phyloP scores from a whole-genome alignment of 306 rosid species.

The Calophaca sinica region DNA sequence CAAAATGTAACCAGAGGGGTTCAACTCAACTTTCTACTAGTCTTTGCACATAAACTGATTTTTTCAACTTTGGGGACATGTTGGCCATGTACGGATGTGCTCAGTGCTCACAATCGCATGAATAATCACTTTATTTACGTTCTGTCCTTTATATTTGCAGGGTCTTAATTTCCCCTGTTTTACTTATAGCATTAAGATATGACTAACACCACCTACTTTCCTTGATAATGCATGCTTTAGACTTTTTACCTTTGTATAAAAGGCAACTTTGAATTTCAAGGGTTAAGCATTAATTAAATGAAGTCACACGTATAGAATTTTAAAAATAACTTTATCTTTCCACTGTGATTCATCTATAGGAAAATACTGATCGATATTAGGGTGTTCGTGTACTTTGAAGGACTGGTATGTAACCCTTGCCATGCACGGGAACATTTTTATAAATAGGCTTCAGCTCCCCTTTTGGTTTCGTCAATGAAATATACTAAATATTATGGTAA shows the following conservation, averaged over 20 bases:
- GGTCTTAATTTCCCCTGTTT: background rate
- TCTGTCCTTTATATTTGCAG: background rate
- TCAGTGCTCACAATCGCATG: constrained; percentile 28
- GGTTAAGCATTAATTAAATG: background rate
- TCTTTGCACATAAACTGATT: constrained; percentile 13
- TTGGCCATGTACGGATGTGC: constrained; percentile 33
- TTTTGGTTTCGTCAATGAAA: no score
- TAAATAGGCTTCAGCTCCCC: no score
- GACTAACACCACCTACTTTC: background rate
- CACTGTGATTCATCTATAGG: no score
- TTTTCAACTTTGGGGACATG: constrained; percentile 38
- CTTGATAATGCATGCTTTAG: constrained; percentile 34
- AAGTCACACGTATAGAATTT: background rate
- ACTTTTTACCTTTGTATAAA: constrained; percentile 39
- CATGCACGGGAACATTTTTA: no score
- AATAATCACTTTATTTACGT: constrained; percentile 1
- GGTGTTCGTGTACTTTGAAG: no score
- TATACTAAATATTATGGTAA: no score
- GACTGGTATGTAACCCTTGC: no score
- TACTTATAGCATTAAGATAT: constrained; percentile 23
- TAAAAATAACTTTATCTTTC: no score
- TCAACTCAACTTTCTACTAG: constrained; percentile 35
- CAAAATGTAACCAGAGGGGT: constrained; percentile 35
- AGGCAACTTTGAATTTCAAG: constrained; percentile 37
- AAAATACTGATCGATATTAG: no score